Evolutionary conservation across 2,329 filamentous ascomycete species (phyloP).

Genomic region (Beauveria caledonica): DNA sequence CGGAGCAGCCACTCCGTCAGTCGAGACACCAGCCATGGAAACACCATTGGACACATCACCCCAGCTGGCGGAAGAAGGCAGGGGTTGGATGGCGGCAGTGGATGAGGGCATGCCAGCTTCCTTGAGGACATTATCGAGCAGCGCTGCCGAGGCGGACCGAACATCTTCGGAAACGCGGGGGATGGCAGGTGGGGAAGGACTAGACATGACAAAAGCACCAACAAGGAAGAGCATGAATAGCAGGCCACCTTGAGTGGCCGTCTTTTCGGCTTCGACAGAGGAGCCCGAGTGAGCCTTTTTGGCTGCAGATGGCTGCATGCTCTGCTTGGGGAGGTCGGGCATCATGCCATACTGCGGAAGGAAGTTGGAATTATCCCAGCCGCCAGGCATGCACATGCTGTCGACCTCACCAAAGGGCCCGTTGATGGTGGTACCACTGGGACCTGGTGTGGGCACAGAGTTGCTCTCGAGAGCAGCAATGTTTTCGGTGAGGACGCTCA

Average conservation of each 20-base stretch:
- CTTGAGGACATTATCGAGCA: conserved; percentile 75
- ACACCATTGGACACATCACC: conserved; percentile 31
- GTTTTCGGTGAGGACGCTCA: conserved; percentile 69
- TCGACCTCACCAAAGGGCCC: conserved; percentile 76
- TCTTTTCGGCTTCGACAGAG: conserved; percentile 46
- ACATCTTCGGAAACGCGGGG: conserved; percentile 75
- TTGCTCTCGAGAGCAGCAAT: conserved; percentile 60
- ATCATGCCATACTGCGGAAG: conserved; percentile 63
- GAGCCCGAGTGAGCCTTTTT: conserved; percentile 37
- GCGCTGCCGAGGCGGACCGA: conserved; percentile 65
- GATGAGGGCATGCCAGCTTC: conserved; percentile 56
- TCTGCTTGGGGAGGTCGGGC: conserved; percentile 49
- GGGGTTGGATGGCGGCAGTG: conserved; percentile 34
- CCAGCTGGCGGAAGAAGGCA: conserved; percentile 46
- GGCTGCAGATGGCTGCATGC: conserved; percentile 43
- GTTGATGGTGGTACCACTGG: conserved; percentile 55
- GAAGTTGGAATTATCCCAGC: conserved; percentile 71
- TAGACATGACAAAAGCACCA: conserved; percentile 91
- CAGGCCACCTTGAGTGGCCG: conserved; percentile 68
- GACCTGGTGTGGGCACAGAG: conserved; percentile 31
- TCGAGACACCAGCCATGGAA: conserved; percentile 33
- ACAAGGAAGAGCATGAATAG: conserved; percentile 95
- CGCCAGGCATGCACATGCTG: conserved; percentile 68
- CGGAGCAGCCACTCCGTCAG: conserved; percentile 40
- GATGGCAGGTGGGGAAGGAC: conserved; percentile 63